phyloP scores from a whole-genome alignment of 2,329 filamentous ascomycete species.

The Sporothrix dimorphospora region DNA sequence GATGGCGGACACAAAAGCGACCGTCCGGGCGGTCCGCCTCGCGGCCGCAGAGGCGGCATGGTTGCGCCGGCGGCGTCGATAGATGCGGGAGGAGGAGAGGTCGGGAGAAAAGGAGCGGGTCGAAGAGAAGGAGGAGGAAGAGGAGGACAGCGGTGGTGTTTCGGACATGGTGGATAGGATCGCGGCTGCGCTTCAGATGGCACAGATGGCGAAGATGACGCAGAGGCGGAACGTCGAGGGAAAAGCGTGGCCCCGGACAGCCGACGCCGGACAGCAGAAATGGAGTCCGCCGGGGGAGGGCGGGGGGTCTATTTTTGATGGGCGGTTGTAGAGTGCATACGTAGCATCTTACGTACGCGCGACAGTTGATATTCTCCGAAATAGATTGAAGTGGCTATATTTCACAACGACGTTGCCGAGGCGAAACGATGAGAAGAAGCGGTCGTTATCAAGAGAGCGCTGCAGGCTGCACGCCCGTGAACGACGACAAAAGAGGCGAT shows the following conservation, averaged over 20 bases:
- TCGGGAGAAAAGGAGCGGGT: conserved; percentile 28
- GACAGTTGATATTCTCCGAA: conserved; percentile 10
- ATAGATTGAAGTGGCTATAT: conserved; percentile 12
- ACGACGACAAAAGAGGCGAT: too few relatives aligned
- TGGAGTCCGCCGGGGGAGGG: background rate
- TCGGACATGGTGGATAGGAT: conserved; percentile 20
- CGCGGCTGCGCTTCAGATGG: background rate
- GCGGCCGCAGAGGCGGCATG: conserved; percentile 28
- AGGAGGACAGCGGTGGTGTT: conserved; percentile 23
- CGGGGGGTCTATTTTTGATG: background rate
- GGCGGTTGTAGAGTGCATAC: conserved; percentile 13
- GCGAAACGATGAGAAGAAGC: background rate
- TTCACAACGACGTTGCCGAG: background rate
- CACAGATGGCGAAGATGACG: background rate
- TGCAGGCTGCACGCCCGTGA: background rate
- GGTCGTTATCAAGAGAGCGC: background rate
- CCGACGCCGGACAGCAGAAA: background rate
- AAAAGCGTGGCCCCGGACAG: background rate
- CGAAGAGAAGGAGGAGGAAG: conserved; percentile 29
- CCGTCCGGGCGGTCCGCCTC: conserved; percentile 44
- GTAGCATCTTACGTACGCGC: conserved; percentile 18
- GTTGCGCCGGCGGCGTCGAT: conserved; percentile 24
- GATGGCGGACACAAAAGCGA: conserved; percentile 60
- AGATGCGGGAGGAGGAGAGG: conserved; percentile 24
- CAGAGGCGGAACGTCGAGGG: background rate